A percentile compares a stretch with the other conserved stretches of the same genome.
phyloP scores from a whole-genome alignment of 2,329 filamentous ascomycete species.

The Colletotrichum theobromicola region DNA sequence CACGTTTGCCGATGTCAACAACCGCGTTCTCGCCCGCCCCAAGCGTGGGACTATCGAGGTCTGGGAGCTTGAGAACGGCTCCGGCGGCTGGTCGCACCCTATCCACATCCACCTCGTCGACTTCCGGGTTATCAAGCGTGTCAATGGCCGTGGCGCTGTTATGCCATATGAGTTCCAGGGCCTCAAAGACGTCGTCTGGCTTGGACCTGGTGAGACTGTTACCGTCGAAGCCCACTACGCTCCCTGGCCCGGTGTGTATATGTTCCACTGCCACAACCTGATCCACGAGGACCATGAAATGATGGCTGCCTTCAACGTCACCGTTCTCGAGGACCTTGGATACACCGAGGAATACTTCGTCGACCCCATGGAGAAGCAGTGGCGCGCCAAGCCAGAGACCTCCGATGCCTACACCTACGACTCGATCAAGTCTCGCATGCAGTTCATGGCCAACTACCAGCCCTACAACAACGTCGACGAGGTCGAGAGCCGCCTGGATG shows the following conservation, averaged over 20 bases:
- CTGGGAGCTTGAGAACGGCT: conserved; percentile 48
- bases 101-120: conserved; percentile 60
- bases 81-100: conserved; percentile 50
- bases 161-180: conserved; percentile 52
- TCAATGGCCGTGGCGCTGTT: conserved; percentile 37
- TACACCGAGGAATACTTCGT: conserved; percentile 41
- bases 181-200: conserved; percentile 58
- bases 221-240: conserved; percentile 54
- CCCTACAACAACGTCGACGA: conserved; percentile 38
- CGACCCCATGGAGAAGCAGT: conserved; percentile 42
- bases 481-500: conserved; percentile 32
- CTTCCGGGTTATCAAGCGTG: conserved; percentile 53
- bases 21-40: conserved; percentile 46
- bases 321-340: conserved; percentile 37
- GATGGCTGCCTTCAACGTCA: conserved; percentile 51
- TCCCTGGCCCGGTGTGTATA: conserved; percentile 55
- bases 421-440: conserved; percentile 32
- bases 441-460: conserved; percentile 34
- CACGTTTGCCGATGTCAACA: conserved; percentile 42
- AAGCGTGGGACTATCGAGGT: conserved; percentile 44
- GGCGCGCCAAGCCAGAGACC: conserved; percentile 34
- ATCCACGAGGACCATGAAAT: conserved; percentile 48
- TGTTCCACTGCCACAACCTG: conserved; percentile 50
- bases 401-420: conserved; percentile 28
- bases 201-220: conserved; percentile 51